Conservation (phyloP, 164 flowering plant species). For the Vitis riparia region DNA sequence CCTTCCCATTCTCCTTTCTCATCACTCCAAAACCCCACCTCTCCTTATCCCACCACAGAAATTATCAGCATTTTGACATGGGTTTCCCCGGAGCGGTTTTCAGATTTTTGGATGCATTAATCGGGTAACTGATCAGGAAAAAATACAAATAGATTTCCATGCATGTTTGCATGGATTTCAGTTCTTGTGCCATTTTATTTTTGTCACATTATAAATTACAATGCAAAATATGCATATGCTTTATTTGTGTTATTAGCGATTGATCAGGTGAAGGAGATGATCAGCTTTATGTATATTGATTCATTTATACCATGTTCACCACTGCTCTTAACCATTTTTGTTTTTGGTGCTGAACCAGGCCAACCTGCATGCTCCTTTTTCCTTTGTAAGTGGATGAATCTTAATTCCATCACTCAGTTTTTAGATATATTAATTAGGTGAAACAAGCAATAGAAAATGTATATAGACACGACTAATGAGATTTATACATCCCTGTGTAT, state of each 20-base stretch:
- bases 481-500: neutral
- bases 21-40: neutral
- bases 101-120: constrained; percentile 52
- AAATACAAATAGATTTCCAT: neutral
- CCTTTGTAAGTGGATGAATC: constrained; percentile 65
- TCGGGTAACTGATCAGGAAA: constrained; percentile 48
- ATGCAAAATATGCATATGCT: too few species aligned
- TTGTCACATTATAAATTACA: neutral
- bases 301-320: too few species aligned
- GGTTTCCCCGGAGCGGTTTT: constrained; percentile 61
- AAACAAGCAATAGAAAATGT: neutral
- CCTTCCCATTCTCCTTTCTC: too few species aligned
- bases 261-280: too few species aligned
- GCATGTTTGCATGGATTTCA: neutral
- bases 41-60: neutral
- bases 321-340: too few species aligned
- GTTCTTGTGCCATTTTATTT: neutral
- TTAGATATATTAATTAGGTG: neutral
- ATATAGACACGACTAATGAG: neutral
- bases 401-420: neutral
- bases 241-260: too few species aligned
- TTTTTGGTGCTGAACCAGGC: constrained; percentile 44
- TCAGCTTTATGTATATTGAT: too few species aligned
- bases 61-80: constrained; percentile 29
- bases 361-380: constrained; percentile 78